phyloP scores from a whole-genome alignment of 208 protist genomes.

The Pavlovales sp. region DNA sequence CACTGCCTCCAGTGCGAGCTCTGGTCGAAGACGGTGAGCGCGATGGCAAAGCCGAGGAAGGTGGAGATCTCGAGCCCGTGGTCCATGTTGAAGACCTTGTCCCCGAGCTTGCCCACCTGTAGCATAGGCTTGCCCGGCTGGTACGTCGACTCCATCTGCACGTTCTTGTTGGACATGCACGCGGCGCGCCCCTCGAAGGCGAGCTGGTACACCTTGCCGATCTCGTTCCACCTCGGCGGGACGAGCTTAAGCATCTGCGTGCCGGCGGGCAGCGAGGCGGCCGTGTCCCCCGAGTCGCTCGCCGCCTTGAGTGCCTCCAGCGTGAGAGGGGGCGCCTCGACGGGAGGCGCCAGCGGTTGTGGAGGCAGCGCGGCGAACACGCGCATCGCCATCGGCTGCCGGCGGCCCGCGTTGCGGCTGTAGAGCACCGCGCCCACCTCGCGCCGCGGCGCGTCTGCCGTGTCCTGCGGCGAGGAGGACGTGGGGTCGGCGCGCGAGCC shows the following conservation, averaged over 20 bases:
- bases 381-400: slow-evolving; percentile 3
- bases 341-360: too few relatives aligned
- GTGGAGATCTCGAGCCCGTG: background rate
- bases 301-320: background rate
- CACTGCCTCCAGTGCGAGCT: background rate
- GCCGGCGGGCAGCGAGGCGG: background rate
- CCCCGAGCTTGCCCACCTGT: slow-evolving; percentile 1
- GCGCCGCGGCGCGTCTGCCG: background rate
- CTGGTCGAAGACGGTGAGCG: slow-evolving; percentile 24
- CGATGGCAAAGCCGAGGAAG: background rate
- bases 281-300: background rate
- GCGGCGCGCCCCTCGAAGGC: background rate
- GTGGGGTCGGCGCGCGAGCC: too few relatives aligned
- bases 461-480: too few relatives aligned
- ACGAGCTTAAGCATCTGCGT: background rate
- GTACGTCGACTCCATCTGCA: background rate
- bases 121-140: background rate
- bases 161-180: slow-evolving; percentile 28
- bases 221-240: background rate
- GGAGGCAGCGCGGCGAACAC: background rate
- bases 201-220: background rate
- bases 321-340: too few relatives aligned
- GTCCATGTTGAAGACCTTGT: slow-evolving; percentile 16
- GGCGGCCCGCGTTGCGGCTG: background rate
- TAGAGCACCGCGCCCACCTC: background rate